Evolutionary conservation across 2,329 filamentous ascomycete genomes (phyloP), one percentile per base, ranked within the genome.

Genomic region (Furcasterigmium sp.): DNA sequence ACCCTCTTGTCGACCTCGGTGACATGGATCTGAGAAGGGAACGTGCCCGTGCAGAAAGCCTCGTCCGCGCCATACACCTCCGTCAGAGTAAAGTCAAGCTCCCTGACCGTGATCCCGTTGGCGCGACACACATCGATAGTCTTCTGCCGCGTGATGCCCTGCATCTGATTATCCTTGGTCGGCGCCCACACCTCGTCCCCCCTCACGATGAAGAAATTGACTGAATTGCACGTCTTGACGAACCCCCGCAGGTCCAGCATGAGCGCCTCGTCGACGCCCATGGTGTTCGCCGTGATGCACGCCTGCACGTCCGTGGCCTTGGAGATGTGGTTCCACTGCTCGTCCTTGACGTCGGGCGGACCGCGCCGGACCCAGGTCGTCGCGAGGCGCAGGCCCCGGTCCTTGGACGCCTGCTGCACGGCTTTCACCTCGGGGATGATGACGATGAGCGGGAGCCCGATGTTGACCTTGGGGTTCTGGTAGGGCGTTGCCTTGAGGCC

Each of bases 181-280:
- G 57, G 56, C 3, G 57, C 54, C 57, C 56, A 59, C n/a, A 60
- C 52, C 46, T 60, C 57, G 32, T 47, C 46, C 6, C 53, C 55
- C 9, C 56, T 55, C n/a, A 60, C 48, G 37, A 60, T 58, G 45
- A 60, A 60, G 47, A 60, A 59, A 35, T 60, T 60, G 44, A 56
- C 53, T 26, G 57, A 58, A 47, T 60, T 60, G 48, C 57, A 58
- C 4, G 57, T 59, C 46, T 59, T 60, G 37, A 58, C 56, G 30
- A 58, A 58, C 2, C 56, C 56, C 11, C 47, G 44, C 29, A 53
- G 43, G 39, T 58, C 56, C 25, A 60, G 49, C 56, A 58, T 59
- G 3, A 59, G 46, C 6, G 56, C 56, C 42, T 59, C 56, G 40
- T 59, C 56, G 6, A 58, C 56, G 13, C 51, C 53, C 56, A 58